Evolutionary conservation across 2,329 filamentous ascomycete genomes (phyloP).

Genomic region (Sordariomycetes sp.): DNA sequence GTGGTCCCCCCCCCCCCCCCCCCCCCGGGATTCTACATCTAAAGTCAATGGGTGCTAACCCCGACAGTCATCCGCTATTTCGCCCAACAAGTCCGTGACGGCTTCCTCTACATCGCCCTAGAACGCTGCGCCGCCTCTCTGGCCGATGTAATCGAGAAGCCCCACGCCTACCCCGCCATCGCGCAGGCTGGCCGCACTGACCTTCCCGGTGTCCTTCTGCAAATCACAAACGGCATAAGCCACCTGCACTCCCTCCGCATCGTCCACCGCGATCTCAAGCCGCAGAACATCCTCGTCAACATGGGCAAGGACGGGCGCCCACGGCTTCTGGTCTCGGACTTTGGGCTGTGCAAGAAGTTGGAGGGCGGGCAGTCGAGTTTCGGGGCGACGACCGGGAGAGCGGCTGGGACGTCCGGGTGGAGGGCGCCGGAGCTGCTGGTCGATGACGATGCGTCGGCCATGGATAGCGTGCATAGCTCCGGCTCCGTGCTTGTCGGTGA

Average conservation of each 20-base stretch:
- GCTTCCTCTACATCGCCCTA: conserved; percentile 91
- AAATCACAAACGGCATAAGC: conserved; percentile 78
- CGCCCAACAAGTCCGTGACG: conserved; percentile 74
- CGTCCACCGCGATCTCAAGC: conserved; percentile 93
- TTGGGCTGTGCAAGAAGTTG: conserved; percentile 93
- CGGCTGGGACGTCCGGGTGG: conserved; percentile 90
- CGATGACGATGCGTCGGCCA: conserved; percentile 51
- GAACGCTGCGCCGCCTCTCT: conserved; percentile 90
- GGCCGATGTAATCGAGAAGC: conserved; percentile 78
- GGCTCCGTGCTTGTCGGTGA: conserved; percentile 43
- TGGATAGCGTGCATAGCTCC: conserved; percentile 46
- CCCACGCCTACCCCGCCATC: conserved; percentile 50
- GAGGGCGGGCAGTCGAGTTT: conserved; percentile 92
- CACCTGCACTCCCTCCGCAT: conserved; percentile 88
- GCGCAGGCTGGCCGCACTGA: conserved; percentile 63
- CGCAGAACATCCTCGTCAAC: conserved; percentile 87
- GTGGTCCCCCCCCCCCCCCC: too few species aligned
- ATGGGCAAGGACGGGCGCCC: conserved; percentile 57
- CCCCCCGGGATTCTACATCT: too few species aligned
- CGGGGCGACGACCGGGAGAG: conserved; percentile 85
- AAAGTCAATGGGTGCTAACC: conserved; percentile 12
- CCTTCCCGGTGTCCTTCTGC: conserved; percentile 66
- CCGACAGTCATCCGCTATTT: conserved; percentile 79
- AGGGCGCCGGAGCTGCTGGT: conserved; percentile 86
- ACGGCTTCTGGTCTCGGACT: conserved; percentile 91